Conservation (phyloP, 169 alveolate genomes). For the Theileria parva region DNA sequence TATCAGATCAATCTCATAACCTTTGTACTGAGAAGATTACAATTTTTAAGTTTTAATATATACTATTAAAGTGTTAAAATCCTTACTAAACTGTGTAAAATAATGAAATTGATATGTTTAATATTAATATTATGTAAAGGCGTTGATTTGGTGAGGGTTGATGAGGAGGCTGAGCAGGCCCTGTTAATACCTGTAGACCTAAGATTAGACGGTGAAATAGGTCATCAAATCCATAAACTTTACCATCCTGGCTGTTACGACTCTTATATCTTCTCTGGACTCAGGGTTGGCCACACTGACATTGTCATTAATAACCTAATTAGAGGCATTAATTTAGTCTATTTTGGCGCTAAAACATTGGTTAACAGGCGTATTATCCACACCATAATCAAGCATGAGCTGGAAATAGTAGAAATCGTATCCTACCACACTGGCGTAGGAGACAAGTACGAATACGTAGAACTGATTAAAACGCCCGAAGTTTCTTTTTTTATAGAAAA, state of each 20-base stretch:
- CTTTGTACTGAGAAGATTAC: no score
- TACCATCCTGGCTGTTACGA: background rate
- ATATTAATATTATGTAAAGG: background rate
- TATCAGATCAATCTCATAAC: constrained; percentile 10
- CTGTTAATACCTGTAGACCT: background rate
- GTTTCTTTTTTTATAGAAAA: background rate
- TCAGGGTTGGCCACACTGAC: background rate
- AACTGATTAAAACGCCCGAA: background rate
- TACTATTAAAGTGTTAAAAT: no score
- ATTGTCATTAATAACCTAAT: background rate
- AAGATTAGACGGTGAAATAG: background rate
- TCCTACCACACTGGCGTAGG: background rate
- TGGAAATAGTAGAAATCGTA: background rate
- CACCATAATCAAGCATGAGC: background rate
- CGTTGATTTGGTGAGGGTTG: background rate
- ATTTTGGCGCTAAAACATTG: background rate
- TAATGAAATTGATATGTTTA: background rate
- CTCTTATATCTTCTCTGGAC: background rate
- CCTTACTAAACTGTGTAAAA: no score
- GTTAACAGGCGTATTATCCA: background rate
- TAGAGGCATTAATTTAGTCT: background rate
- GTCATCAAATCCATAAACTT: background rate
- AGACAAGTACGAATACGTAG: background rate
- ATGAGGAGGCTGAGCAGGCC: background rate
- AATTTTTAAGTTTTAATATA: no score